Conservation (phyloP, 1,139 yeast species). For the Nakaseomyces bracarensis region DNA sequence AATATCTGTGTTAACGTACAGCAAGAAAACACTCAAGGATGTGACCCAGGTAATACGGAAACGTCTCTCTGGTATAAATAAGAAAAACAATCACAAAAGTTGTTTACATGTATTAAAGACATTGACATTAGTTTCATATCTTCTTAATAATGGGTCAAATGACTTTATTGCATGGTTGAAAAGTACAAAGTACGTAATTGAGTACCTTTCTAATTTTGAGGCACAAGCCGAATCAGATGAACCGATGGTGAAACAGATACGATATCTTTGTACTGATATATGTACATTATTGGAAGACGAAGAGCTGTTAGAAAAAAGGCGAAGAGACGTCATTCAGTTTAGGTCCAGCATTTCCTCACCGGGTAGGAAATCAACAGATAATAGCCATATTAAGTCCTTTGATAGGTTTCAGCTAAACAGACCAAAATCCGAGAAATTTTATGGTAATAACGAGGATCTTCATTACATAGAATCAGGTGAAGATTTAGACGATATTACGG, state of each 20-base stretch:
- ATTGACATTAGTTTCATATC: constrained; percentile 25
- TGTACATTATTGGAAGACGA: constrained; percentile 21
- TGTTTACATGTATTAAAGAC: constrained; percentile 28
- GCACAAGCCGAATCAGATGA: constrained; percentile 16
- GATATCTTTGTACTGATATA: constrained; percentile 17
- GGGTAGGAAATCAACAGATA: constrained; percentile 31
- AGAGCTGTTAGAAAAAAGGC: constrained; percentile 22
- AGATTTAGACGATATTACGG: not conserved
- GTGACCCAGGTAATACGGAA: constrained; percentile 26
- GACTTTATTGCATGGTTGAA: constrained; percentile 28
- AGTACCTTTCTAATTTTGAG: constrained; percentile 15
- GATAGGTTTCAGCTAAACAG: constrained; percentile 2
- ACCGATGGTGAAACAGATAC: constrained; percentile 22
- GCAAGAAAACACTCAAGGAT: constrained; percentile 28
- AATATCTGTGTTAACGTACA: constrained; percentile 30
- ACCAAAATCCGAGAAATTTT: constrained; percentile 3
- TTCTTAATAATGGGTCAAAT: constrained; percentile 29
- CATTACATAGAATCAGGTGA: not conserved
- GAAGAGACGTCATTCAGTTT: constrained; percentile 27
- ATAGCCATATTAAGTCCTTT: constrained; percentile 22
- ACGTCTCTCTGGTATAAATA: constrained; percentile 20
- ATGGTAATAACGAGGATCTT: not conserved
- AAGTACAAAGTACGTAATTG: constrained; percentile 18
- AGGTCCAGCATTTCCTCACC: constrained; percentile 31
- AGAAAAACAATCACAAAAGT: constrained; percentile 21